Percentiles rank a stretch among this genome's conserved stretches.
Evolutionary conservation across 2,329 filamentous ascomycete genomes (phyloP).

Genomic region (Penicillium janthinellum): DNA sequence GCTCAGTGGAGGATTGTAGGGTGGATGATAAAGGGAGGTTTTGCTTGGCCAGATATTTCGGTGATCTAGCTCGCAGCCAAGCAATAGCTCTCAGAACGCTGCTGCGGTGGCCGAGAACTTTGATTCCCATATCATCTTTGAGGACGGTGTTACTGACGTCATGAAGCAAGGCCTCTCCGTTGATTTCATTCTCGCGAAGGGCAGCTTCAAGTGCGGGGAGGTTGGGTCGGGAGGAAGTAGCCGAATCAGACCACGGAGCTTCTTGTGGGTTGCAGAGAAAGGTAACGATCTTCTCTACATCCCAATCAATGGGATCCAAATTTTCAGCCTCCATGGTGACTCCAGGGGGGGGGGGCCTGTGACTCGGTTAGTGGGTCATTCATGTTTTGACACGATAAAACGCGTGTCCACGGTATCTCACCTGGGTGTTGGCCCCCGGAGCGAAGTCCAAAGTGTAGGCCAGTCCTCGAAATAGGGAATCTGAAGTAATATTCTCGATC

Average conservation of each 20-base stretch:
- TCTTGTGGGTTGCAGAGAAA: conserved; percentile 62
- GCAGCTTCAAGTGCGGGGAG: conserved; percentile 54
- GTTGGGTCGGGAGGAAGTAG: conserved; percentile 53
- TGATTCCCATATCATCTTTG: conserved; percentile 60
- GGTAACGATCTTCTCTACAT: conserved; percentile 64
- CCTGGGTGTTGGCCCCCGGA: background rate
- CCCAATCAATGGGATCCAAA: conserved; percentile 75
- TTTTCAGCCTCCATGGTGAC: conserved; percentile 31
- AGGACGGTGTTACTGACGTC: conserved; percentile 54
- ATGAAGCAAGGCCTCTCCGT: conserved; percentile 66
- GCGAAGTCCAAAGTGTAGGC: background rate
- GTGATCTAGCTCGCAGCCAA: conserved; percentile 57
- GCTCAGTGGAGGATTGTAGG: background rate
- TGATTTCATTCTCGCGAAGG: conserved; percentile 64
- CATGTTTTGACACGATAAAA: background rate
- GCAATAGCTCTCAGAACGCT: conserved; percentile 61
- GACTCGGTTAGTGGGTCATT: background rate
- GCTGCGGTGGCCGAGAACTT: conserved; percentile 59
- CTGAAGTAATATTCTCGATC: background rate
- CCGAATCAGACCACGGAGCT: conserved; percentile 44
- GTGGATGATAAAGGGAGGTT: background rate
- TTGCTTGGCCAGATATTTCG: conserved; percentile 44
- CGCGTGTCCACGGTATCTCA: background rate
- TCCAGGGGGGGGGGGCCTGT: conserved; percentile 13
- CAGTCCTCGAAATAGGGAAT: background rate